These are phyloP conservation scores for Pyricularia pennisetigena DNA, from an alignment of 2,329 filamentous ascomycete species.

Conservation along the genomic window DNA sequence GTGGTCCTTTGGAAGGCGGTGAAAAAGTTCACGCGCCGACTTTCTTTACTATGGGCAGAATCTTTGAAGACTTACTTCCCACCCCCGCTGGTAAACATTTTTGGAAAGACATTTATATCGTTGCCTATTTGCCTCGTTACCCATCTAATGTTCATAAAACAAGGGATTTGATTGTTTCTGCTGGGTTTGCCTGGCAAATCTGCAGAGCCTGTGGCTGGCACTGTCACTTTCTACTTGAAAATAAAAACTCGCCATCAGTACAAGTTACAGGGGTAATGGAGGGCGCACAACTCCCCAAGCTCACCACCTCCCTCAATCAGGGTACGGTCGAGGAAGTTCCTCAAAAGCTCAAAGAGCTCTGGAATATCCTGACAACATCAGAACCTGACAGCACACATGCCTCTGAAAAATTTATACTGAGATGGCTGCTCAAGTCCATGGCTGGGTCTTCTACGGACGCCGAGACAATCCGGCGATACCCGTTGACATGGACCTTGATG, in stretches of 20 bases:
- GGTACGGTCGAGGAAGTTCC: constrained; percentile 30
- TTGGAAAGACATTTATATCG: background rate
- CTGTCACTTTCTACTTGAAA: background rate
- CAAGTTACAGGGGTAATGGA: constrained; percentile 7
- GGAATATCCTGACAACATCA: constrained; percentile 34
- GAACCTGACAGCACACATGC: constrained; percentile 33
- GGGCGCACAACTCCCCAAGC: constrained; percentile 32
- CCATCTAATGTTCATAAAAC: background rate
- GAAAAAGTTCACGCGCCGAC: constrained; percentile 13
- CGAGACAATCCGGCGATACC: constrained; percentile 44
- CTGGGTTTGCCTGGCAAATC: background rate
- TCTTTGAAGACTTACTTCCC: constrained; percentile 5
- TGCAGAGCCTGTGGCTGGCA: background rate
- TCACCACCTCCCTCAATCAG: constrained; percentile 45
- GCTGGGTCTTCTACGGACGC: constrained; percentile 33
- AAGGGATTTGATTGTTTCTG: background rate
- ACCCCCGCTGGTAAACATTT: constrained; percentile 1
- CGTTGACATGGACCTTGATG: constrained; percentile 52
- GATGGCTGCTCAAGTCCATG: constrained; percentile 56
- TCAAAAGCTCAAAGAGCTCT: constrained; percentile 38
- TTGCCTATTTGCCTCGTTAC: background rate
- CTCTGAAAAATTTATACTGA: constrained; percentile 46
- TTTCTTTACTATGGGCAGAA: constrained; percentile 7
- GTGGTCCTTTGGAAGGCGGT: constrained; percentile 29
- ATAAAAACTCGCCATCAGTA: background rate